Percentiles rank a stretch among this genome's conserved stretches.
Conservation (phyloP, 2,329 filamentous ascomycete species). For the Paraconiothyrium brasiliense region DNA sequence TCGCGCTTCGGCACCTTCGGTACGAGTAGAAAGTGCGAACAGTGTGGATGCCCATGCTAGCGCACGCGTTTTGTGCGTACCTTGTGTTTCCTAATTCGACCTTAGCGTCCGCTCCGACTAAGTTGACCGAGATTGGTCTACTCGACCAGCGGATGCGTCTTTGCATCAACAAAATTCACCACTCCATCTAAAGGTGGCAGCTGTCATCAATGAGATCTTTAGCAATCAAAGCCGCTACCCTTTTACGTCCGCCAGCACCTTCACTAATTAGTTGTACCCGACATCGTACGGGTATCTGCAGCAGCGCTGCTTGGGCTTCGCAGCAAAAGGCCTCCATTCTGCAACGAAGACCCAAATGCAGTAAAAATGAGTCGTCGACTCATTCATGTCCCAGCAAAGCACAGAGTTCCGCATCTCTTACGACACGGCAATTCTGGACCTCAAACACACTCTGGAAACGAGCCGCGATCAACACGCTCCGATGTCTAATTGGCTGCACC, state of each 20-base stretch:
- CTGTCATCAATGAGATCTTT: neutral
- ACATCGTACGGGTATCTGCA: neutral
- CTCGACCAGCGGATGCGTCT: neutral
- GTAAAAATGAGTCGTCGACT: neutral
- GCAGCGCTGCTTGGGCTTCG: neutral
- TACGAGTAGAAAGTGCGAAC: neutral
- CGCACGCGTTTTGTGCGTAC: no score
- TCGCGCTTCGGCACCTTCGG: neutral
- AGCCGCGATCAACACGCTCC: slow-evolving; percentile 64
- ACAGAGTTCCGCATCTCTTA: neutral
- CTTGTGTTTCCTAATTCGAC: neutral
- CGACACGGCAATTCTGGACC: slow-evolving; percentile 44
- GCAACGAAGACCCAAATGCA: slow-evolving; percentile 1
- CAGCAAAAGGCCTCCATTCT: neutral
- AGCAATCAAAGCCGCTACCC: neutral
- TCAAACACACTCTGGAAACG: slow-evolving; percentile 57
- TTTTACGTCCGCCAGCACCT: neutral
- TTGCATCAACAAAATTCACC: neutral
- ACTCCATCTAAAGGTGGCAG: neutral
- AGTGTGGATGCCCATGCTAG: neutral
- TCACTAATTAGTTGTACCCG: neutral
- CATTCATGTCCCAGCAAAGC: neutral
- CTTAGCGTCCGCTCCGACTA: neutral
- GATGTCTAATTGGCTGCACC: slow-evolving; percentile 66
- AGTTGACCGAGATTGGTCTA: no score